phyloP scores from a whole-genome alignment of 1,139 yeast genomes.

The Candida sp. region DNA sequence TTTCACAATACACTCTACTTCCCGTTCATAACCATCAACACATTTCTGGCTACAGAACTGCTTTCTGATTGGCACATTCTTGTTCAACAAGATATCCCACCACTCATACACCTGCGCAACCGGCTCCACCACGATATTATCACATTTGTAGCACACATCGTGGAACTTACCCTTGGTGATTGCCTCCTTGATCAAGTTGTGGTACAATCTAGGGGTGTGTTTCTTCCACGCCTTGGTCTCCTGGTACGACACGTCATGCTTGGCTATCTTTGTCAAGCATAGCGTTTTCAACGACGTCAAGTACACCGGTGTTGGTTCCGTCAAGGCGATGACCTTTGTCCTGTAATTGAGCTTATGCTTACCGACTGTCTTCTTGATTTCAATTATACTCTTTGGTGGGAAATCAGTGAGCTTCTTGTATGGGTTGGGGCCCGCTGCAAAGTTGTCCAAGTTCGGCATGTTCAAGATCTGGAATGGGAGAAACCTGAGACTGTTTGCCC shows the following conservation, averaged over 20 bases:
- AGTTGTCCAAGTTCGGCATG: slow-evolving; percentile 31
- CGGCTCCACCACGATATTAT: slow-evolving; percentile 41
- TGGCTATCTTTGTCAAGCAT: slow-evolving; percentile 41
- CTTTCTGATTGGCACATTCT: slow-evolving; percentile 39
- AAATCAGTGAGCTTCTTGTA: slow-evolving; percentile 28
- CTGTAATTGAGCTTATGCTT: slow-evolving; percentile 18
- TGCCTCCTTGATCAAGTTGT: slow-evolving; percentile 36
- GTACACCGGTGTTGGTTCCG: slow-evolving; percentile 11
- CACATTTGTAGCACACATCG: slow-evolving; percentile 43
- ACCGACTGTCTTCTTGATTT: slow-evolving; percentile 18
- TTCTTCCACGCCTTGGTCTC: slow-evolving; percentile 49
- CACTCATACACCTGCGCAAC: slow-evolving; percentile 47
- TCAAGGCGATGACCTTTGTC: slow-evolving; percentile 25
- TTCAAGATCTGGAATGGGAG: slow-evolving; percentile 42
- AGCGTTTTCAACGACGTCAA: slow-evolving; percentile 31
- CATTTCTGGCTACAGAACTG: slow-evolving; percentile 48
- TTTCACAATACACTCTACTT: neutral
- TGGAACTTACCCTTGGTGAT: slow-evolving; percentile 43
- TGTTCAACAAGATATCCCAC: slow-evolving; percentile 50
- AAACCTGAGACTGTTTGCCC: slow-evolving; percentile 38
- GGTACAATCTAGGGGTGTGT: slow-evolving; percentile 40
- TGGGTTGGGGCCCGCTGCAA: slow-evolving; percentile 52
- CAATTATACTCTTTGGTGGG: slow-evolving; percentile 24
- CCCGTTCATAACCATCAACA: slow-evolving; percentile 25
- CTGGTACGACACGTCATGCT: slow-evolving; percentile 47